Percentiles rank a stretch among this genome's conserved stretches.
Conservation (phyloP, 768 basidiomycete genomes). For the Phlebiopsis flavidoalba region DNA sequence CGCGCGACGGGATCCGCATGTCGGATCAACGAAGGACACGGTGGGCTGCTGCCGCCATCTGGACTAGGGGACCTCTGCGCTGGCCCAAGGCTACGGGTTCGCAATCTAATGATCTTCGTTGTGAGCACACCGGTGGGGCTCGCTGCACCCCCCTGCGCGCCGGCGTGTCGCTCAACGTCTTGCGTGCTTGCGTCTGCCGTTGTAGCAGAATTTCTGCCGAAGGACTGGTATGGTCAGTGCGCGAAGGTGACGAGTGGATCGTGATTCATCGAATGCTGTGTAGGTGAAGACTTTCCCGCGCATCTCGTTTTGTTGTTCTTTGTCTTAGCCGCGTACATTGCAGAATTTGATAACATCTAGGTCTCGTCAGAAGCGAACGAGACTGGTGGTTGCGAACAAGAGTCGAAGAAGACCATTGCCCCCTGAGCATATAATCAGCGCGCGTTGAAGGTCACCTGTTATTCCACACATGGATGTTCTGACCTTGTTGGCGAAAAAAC, state of each 20-base stretch:
- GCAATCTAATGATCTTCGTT: conserved; percentile 97
- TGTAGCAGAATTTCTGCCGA: conserved; percentile 79
- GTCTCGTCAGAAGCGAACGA: conserved; percentile 98
- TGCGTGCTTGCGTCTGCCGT: neutral
- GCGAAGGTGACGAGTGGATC: conserved; percentile 95
- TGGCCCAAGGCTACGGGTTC: conserved; percentile 97
- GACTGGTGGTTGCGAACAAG: conserved; percentile 92
- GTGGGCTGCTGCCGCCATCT: conserved; percentile 49
- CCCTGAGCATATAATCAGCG: conserved; percentile 94
- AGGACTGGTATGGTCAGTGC: conserved; percentile 80
- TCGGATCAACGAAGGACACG: conserved; percentile 86
- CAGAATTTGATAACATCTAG: conserved; percentile 98
- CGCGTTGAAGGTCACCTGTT: conserved; percentile 76
- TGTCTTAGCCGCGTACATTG: neutral
- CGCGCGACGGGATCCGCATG: too few relatives aligned
- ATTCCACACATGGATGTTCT: neutral
- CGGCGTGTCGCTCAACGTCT: neutral
- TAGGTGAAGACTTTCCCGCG: conserved; percentile 69
- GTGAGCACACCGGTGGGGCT: conserved; percentile 14
- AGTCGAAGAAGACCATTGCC: conserved; percentile 97
- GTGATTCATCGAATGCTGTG: conserved; percentile 98
- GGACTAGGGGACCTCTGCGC: conserved; percentile 92
- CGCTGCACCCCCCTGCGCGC: neutral
- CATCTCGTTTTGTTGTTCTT: conserved; percentile 1
- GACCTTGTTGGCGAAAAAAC: neutral